Evolutionary conservation across 352 stramenopile genomes (phyloP).

Genomic region (Globisporangium polare): DNA sequence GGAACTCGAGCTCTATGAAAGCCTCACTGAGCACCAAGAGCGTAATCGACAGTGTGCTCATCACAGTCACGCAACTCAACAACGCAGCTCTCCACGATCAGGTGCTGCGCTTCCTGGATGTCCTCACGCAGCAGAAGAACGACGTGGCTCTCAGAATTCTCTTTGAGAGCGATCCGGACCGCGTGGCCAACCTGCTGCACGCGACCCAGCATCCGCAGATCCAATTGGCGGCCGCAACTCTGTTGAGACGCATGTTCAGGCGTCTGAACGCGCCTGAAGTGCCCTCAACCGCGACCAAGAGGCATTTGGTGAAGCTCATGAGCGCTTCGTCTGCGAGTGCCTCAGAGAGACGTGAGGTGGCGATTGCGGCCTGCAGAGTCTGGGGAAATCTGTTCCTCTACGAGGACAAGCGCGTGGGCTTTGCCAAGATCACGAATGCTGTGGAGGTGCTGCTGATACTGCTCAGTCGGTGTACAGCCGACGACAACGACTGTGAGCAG

Average conservation of each 20-base stretch:
- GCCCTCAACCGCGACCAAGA: slow-evolving; percentile 35
- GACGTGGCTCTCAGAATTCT: slow-evolving; percentile 31
- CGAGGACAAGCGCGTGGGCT: slow-evolving; percentile 48
- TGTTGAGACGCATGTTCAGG: slow-evolving; percentile 63
- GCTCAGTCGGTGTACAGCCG: slow-evolving; percentile 18
- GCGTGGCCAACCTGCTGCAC: slow-evolving; percentile 54
- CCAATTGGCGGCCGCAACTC: slow-evolving; percentile 25
- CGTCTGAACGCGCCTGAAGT: slow-evolving; percentile 33
- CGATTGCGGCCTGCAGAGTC: slow-evolving; percentile 36
- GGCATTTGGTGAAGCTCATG: slow-evolving; percentile 44
- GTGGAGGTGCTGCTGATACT: slow-evolving; percentile 40
- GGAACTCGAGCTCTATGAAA: slow-evolving; percentile 25
- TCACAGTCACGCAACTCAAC: slow-evolving; percentile 31
- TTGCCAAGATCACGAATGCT: slow-evolving; percentile 33
- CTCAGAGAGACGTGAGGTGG: slow-evolving; percentile 12
- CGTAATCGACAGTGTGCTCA: slow-evolving; percentile 34
- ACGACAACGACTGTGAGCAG: background rate
- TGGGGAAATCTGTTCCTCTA: slow-evolving; percentile 64
- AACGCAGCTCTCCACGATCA: slow-evolving; percentile 37
- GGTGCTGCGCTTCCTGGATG: slow-evolving; percentile 40
- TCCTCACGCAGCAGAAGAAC: slow-evolving; percentile 53
- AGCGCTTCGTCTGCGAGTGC: background rate
- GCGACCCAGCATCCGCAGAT: slow-evolving; percentile 23
- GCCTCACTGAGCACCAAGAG: slow-evolving; percentile 24
- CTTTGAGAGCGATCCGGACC: slow-evolving; percentile 42